Percentiles rank a stretch among this genome's conserved stretches.
phyloP scores from a whole-genome alignment of 805 yeast genomes.

The Yarrowia keelungensis region DNA sequence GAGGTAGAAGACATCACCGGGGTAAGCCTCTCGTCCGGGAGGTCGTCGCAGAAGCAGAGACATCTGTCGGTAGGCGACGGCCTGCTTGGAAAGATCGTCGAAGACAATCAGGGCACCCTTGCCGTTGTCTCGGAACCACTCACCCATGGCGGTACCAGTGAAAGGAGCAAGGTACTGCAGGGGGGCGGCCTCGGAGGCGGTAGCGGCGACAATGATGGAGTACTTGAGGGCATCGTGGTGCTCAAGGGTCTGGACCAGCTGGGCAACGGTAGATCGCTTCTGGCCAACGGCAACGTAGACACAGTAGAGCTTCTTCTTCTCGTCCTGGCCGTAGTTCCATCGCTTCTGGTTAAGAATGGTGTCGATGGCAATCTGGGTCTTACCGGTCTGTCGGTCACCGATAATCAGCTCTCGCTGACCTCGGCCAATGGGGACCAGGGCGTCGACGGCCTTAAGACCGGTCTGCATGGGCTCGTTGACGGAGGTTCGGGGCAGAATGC shows the following conservation, averaged over 20 bases:
- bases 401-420: slow-evolving; percentile 99
- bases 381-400: slow-evolving; percentile 99
- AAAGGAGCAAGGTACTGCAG: slow-evolving; percentile 99
- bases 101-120: slow-evolving; percentile 95
- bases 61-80: slow-evolving; percentile 99
- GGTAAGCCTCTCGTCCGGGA: slow-evolving; percentile 96
- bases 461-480: slow-evolving; percentile 99
- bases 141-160: slow-evolving; percentile 99
- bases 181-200: slow-evolving; percentile 99
- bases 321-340: slow-evolving; percentile 95
- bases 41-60: slow-evolving; percentile 97
- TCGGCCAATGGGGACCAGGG: slow-evolving; percentile 99
- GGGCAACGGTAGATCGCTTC: slow-evolving; percentile 99
- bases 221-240: slow-evolving; percentile 97
- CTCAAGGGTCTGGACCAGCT: slow-evolving; percentile 98
- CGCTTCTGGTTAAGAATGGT: slow-evolving; percentile 99
- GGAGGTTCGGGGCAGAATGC: slow-evolving; percentile 98
- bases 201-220: slow-evolving; percentile 98
- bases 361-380: slow-evolving; percentile 98
- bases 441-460: slow-evolving; percentile 98
- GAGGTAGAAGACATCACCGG: slow-evolving; percentile 95
- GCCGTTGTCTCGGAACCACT: slow-evolving; percentile 99
- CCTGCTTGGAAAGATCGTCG: slow-evolving; percentile 99
- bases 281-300: slow-evolving; percentile 99
- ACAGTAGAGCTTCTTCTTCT: slow-evolving; percentile 98